Percentiles rank a stretch among this genome's conserved stretches.
phyloP scores from a whole-genome alignment of 352 stramenopile species.

The Phytophthora palmivora region DNA sequence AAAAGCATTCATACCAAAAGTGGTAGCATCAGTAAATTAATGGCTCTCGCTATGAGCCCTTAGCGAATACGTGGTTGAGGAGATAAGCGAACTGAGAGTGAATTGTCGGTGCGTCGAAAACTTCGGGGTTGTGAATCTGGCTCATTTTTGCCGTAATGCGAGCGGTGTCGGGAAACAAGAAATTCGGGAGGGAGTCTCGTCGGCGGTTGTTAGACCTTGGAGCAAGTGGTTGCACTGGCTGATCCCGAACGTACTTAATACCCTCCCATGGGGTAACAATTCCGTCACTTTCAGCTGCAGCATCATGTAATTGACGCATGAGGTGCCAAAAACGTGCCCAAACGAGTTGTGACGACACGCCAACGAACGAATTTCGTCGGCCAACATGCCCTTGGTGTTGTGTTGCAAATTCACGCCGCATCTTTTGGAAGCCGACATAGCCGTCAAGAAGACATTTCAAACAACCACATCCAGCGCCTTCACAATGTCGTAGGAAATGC shows the following conservation, averaged over 20 bases:
- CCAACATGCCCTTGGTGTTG: conserved; percentile 21
- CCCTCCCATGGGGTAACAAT: conserved; percentile 68
- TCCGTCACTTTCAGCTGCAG: conserved; percentile 65
- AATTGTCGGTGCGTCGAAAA: conserved; percentile 64
- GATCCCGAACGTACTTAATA: conserved; percentile 30
- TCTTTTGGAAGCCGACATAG: conserved; percentile 82
- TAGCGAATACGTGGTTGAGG: conserved; percentile 22
- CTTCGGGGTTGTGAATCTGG: conserved; percentile 48
- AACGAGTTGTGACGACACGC: conserved; percentile 67
- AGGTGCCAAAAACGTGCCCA: conserved; percentile 87
- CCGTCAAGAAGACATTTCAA: conserved; percentile 86
- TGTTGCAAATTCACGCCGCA: conserved; percentile 56
- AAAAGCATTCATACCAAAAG: no score
- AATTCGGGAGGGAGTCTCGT: conserved; percentile 64
- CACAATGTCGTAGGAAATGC: conserved; percentile 73
- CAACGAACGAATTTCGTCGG: conserved; percentile 31
- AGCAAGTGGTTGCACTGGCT: conserved; percentile 43
- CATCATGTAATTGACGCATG: conserved; percentile 82
- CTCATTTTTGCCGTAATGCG: conserved; percentile 72
- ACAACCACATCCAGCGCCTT: conserved; percentile 79
- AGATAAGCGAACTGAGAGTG: conserved; percentile 53
- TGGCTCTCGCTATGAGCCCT: conserved; percentile 8
- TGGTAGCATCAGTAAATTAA: no score
- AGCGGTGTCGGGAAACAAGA: conserved; percentile 73
- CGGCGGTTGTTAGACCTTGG: conserved; percentile 52